Evolutionary conservation across 2,329 filamentous ascomycete species (phyloP).

Genomic region (Penicillium sp.): DNA sequence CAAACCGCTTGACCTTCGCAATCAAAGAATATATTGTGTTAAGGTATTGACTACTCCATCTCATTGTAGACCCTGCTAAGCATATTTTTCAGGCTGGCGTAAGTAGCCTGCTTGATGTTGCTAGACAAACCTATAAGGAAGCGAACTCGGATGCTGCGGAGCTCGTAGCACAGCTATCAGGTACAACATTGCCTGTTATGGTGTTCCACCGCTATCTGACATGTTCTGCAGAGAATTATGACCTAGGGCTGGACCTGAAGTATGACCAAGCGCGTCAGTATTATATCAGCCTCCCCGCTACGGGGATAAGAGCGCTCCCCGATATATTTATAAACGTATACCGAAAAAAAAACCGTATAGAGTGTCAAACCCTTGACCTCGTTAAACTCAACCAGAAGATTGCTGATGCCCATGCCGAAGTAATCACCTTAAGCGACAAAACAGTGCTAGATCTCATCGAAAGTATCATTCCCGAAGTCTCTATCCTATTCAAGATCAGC

Average conservation of each 20-base stretch:
- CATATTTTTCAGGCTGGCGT: slow-evolving; percentile 67
- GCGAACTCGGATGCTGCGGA: slow-evolving; percentile 77
- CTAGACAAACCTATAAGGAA: slow-evolving; percentile 88
- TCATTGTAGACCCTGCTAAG: slow-evolving; percentile 17
- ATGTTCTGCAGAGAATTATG: slow-evolving; percentile 55
- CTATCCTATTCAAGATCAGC: slow-evolving; percentile 78
- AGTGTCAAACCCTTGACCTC: slow-evolving; percentile 85
- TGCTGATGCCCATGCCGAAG: slow-evolving; percentile 79
- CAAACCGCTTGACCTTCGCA: slow-evolving; percentile 81
- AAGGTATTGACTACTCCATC: slow-evolving; percentile 55
- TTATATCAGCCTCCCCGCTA: slow-evolving; percentile 70
- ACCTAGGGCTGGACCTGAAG: slow-evolving; percentile 68
- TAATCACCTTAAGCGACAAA: slow-evolving; percentile 79
- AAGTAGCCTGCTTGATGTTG: slow-evolving; percentile 85
- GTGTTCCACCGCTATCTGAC: slow-evolving; percentile 26
- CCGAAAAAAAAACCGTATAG: slow-evolving; percentile 73
- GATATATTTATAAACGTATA: slow-evolving; percentile 77
- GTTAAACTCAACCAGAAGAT: slow-evolving; percentile 82
- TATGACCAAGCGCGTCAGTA: slow-evolving; percentile 81
- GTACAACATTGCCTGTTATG: slow-evolving; percentile 36
- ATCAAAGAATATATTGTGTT: slow-evolving; percentile 89
- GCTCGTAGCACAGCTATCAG: slow-evolving; percentile 69
- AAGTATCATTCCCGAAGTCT: slow-evolving; percentile 72
- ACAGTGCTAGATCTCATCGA: slow-evolving; percentile 74
- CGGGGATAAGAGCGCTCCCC: slow-evolving; percentile 68